Evolutionary conservation across 129 eudicot species (phyloP), one percentile per base, ranked within the genome.

Genomic region (Deinandra increscens): DNA sequence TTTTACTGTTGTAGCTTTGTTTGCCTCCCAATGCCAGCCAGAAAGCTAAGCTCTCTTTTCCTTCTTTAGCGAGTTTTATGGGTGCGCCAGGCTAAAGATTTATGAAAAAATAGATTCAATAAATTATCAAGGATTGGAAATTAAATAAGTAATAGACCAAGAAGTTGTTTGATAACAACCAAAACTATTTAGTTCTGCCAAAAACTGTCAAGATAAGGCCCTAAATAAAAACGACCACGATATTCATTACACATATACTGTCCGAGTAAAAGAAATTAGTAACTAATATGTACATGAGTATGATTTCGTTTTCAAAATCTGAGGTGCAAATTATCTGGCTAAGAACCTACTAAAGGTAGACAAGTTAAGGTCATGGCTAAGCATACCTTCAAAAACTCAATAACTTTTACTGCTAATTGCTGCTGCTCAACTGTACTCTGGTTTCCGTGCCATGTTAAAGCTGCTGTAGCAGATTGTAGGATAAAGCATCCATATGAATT

Each of bases 21-120:
- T 94, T 94, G 69, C 97, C 99, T 70, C 99, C 99, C 68, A 94
- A 77, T 66, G 96, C 83, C 80, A 84, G 84, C 99, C 99, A 94
- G 76, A 94, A 94, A 37, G 88, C 68, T 72, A 96, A 94, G 86
- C 83, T 89, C 80, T 94, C 99, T 64, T 96, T 89, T 76, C 97
- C 99, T 84, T 94, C 99, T 81, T 84, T 94, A 23, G 92, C 83
- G 63, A 78, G 84, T 73, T 94, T 94, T 58, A 82, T 56, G 46
- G 85, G 19, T 33, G 76, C 81, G 11, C 99, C 97, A 19, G 93
- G 86, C 99, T 92, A 77, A 70, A 61, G 5, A 56, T 33, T 19
- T 36, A 26, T 45, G 7, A 59, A n/a, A n/a, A n/a, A n/a, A n/a
- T n/a, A n/a, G n/a, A n/a, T n/a, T n/a, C n/a, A n/a, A n/a, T n/a